A percentile compares a stretch with the other conserved stretches of the same genome.
These are phyloP conservation scores for Fistulinella prunicolor DNA, from an alignment of 768 basidiomycete genomes.

Conservation along the genomic window DNA sequence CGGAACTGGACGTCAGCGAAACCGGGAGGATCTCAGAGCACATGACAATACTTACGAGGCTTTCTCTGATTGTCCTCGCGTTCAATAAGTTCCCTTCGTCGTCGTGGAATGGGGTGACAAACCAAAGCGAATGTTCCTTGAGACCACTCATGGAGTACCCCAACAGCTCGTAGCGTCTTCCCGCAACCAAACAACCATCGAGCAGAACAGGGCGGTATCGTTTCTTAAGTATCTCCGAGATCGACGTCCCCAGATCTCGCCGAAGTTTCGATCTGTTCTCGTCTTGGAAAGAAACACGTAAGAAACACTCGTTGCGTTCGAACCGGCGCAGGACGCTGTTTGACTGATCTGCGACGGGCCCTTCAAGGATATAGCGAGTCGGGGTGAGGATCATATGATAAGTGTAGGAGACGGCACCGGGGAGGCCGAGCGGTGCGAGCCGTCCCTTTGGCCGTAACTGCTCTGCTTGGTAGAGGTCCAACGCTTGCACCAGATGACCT, in stretches of 20 bases:
- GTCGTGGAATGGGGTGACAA: constrained; percentile 42
- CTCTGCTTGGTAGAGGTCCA: constrained; percentile 20
- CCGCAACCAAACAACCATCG: constrained; percentile 38
- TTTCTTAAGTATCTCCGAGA: constrained; percentile 28
- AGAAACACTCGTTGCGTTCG: constrained; percentile 38
- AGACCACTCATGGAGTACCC: constrained; percentile 55
- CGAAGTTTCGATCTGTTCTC: constrained; percentile 40
- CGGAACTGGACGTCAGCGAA: constrained; percentile 3
- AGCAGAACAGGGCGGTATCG: constrained; percentile 37
- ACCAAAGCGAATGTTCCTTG: constrained; percentile 47
- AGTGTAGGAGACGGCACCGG: constrained; percentile 27
- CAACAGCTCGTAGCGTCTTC: constrained; percentile 44
- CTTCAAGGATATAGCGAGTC: constrained; percentile 37
- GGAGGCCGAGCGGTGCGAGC: constrained; percentile 21
- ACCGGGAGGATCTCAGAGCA: not conserved
- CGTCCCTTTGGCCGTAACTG: constrained; percentile 23
- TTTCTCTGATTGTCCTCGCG: constrained; percentile 30
- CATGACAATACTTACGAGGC: constrained; percentile 28
- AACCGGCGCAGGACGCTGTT: constrained; percentile 40
- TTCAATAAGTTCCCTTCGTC: constrained; percentile 22
- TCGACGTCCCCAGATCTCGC: constrained; percentile 30
- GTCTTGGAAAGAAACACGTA: constrained; percentile 49
- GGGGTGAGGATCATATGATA: constrained; percentile 42
- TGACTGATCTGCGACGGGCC: constrained; percentile 37
- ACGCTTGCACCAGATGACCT: constrained; percentile 16